Conservation (phyloP, 2,329 filamentous ascomycete species). For the Nigrospora sphaerica region DNA sequence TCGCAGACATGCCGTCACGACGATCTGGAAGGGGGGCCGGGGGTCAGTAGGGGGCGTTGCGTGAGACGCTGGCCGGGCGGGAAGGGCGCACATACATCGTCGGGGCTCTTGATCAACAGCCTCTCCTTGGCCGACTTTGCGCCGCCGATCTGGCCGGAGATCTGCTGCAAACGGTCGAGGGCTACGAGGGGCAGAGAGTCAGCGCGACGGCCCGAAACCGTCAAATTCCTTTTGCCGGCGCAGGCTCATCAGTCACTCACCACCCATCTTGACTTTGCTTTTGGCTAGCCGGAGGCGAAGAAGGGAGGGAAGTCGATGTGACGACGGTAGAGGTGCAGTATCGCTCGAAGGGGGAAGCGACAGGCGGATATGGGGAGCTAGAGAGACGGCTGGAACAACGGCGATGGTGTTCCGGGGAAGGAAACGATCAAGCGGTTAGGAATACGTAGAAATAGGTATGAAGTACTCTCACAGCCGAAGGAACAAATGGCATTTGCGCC, state of each 20-base stretch:
- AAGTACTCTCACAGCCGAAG: no score
- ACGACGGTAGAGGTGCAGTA: no score
- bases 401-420: no score
- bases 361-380: no score
- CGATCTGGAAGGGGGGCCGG: constrained; percentile 47
- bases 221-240: not conserved
- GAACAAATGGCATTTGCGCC: no score
- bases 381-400: no score
- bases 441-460: no score
- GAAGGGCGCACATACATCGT: constrained; percentile 45
- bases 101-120: constrained; percentile 58
- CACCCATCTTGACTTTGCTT: constrained; percentile 10
- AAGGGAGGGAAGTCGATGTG: no score
- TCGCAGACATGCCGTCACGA: constrained; percentile 87
- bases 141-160: constrained; percentile 53
- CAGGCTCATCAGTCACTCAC: constrained; percentile 6
- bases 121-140: constrained; percentile 40
- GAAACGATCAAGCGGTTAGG: no score
- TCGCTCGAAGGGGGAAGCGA: no score
- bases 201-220: not conserved
- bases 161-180: constrained; percentile 50
- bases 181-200: constrained; percentile 26
- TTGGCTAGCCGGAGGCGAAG: no score
- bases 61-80: not conserved
- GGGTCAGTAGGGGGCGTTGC: constrained; percentile 12